Base-by-base conservation (phyloP, 192 early-diverging fungal genomes). In the Funneliformis geosporum region DNA sequence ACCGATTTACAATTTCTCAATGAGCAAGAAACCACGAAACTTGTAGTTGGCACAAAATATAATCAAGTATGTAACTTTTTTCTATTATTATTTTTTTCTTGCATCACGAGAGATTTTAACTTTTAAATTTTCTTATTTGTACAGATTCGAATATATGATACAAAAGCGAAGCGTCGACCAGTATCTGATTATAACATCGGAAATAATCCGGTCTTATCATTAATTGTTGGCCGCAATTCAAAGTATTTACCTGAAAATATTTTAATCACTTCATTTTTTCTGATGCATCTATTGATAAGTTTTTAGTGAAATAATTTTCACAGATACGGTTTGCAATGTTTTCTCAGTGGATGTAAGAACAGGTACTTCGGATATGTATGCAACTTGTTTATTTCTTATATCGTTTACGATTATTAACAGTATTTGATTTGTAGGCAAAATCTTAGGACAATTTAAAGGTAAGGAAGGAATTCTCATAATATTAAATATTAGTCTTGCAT, bases 111-210 rank as follows among this genome's bases (percentile, higher is more conserved):
- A 12, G 4, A 28, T 65, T 28, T 64, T 42, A n/a, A 28, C 27
- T 28, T 42, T 40, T 10, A 47, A 6, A 27, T 60, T 68, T 38
- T 61, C 44, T 42, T 25, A 14, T 81, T 85, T 82, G 61, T 81
- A 65, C 82, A 93, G 85, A 92, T 96, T 76, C 89, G 96, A 62
- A 82, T 96, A n/a, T 98, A 98, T 83, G 93, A 98, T 80, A 88
- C 87, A 4, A 91, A 86, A 80, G 84, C 83, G 9, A 88, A 88
- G 10, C 84, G 90, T 73, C 87, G 94, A 79, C 96, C 96, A 0
- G 85, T 91, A 8, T 82, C 92, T 5, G 85, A 90, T 82, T 87
- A 90, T 69, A 86, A 87, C 50, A 83, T 95, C 28, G 92, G 94
- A 27, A 86, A 90, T 43, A 87, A 91, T 80, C 95, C 94, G 5